A percentile compares a stretch with the other conserved stretches of the same genome.
Conservation (phyloP, 345 rosid species). For the Populus simonii region DNA sequence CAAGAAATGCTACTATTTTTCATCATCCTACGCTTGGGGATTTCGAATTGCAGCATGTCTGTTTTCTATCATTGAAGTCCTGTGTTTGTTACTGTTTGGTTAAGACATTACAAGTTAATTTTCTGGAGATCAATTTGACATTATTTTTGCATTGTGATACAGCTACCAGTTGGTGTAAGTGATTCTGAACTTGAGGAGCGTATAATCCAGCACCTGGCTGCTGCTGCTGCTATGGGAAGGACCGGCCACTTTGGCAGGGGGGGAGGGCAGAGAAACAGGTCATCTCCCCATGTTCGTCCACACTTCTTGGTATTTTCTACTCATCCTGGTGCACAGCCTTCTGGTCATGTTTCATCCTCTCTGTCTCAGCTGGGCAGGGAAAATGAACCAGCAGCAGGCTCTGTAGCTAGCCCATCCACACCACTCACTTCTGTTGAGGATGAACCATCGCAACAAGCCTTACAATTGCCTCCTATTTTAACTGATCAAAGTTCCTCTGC, state of each 20-base stretch:
- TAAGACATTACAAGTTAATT: not conserved
- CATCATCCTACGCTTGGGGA: constrained; percentile 30
- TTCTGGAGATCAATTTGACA: not conserved
- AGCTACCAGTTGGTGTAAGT: constrained; percentile 28
- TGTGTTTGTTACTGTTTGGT: not conserved
- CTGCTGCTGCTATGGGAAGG: constrained; percentile 46
- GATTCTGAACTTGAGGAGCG: constrained; percentile 33
- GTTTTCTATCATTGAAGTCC: not conserved
- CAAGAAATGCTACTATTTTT: constrained; percentile 28
- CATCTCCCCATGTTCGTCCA: constrained; percentile 24
- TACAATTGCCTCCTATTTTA: constrained; percentile 24
- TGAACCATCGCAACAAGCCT: constrained; percentile 27
- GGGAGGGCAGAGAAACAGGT: constrained; percentile 28
- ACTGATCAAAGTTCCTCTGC: constrained; percentile 31
- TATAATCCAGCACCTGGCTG: constrained; percentile 43
- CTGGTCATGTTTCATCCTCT: constrained; percentile 36
- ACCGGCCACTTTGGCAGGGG: constrained; percentile 25
- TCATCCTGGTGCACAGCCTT: constrained; percentile 26
- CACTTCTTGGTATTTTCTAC: constrained; percentile 30
- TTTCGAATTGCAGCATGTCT: constrained; percentile 31
- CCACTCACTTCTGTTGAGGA: constrained; percentile 20
- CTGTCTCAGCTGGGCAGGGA: constrained; percentile 28
- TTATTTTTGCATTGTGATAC: not conserved
- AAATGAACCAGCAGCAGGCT: constrained; percentile 28
- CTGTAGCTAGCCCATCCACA: constrained; percentile 15